Conservation (phyloP, 371 early-diverging fungal species). For the Syncephalis plumigaleata region DNA sequence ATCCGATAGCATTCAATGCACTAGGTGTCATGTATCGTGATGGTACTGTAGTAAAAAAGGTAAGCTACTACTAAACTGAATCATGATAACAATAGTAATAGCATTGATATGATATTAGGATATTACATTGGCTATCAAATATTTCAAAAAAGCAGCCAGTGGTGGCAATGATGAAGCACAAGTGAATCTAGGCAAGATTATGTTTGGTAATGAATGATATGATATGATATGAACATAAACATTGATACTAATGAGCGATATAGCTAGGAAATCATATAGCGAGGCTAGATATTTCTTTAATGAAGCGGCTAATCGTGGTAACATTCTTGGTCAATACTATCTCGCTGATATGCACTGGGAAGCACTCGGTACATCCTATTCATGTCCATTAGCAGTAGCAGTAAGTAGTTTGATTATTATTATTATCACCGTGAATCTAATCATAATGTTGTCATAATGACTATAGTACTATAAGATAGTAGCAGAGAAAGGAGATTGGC, state of each 20-base stretch:
- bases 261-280: conserved; percentile 10
- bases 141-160: conserved; percentile 41
- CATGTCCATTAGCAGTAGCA: conserved; percentile 1
- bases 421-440: background rate
- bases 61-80: conserved; percentile 5
- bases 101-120: background rate
- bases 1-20: conserved; percentile 42
- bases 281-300: conserved; percentile 11
- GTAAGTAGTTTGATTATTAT: background rate
- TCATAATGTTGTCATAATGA: background rate
- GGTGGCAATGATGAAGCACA: conserved; percentile 35
- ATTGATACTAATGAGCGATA: background rate
- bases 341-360: background rate
- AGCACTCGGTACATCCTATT: background rate
- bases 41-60: conserved; percentile 36
- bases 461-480: conserved; percentile 60
- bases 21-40: conserved; percentile 70
- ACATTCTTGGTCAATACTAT: background rate
- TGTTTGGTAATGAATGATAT: conserved; percentile 7
- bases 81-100: background rate
- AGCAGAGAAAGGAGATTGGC: conserved; percentile 74
- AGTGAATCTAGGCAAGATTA: conserved; percentile 24
- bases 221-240: background rate
- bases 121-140: conserved; percentile 21
- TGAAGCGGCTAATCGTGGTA: conserved; percentile 9